These are phyloP conservation scores for Neofusicoccum umdonicola DNA, from an alignment of 2,329 filamentous ascomycete genomes.

Conservation along the genomic window DNA sequence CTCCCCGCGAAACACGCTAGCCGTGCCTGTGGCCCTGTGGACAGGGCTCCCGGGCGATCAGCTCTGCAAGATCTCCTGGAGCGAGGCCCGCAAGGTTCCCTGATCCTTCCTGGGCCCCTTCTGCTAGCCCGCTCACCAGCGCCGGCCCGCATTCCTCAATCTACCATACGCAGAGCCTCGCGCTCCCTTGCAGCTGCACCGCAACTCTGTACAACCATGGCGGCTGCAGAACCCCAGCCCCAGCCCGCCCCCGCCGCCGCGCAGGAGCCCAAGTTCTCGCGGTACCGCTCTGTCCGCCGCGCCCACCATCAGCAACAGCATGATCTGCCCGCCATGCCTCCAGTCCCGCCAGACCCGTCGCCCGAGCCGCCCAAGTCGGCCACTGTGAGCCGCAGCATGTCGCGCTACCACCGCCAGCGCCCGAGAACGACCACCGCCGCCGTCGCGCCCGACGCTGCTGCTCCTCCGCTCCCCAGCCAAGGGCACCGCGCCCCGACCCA, in stretches of 20 bases:
- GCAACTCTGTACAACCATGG: conserved; percentile 20
- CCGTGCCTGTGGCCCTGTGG: not conserved
- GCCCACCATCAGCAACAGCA: conserved; percentile 34
- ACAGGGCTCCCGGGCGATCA: not conserved
- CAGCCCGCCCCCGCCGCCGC: conserved; percentile 20
- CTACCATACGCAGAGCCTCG: conserved; percentile 7
- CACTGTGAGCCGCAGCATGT: conserved; percentile 38
- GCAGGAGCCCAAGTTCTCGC: conserved; percentile 49
- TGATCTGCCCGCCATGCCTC: conserved; percentile 27
- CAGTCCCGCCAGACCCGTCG: conserved; percentile 22
- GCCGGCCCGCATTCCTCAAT: not conserved
- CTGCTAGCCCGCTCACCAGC: not conserved
- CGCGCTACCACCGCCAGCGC: conserved; percentile 39
- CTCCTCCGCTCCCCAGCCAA: conserved; percentile 18
- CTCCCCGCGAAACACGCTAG: conserved; percentile 7
- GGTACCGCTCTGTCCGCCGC: conserved; percentile 58
- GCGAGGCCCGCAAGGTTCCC: not conserved
- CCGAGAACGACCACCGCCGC: conserved; percentile 29
- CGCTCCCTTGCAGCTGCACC: conserved; percentile 21
- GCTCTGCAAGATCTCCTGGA: not conserved
- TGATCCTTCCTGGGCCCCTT: not conserved
- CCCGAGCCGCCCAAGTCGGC: conserved; percentile 15
- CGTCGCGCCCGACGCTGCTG: conserved; percentile 25
- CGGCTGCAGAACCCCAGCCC: conserved; percentile 26
- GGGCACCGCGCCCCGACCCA: not conserved